A percentile compares a stretch with the other conserved stretches of the same genome.
Conservation (phyloP, 2,329 filamentous ascomycete genomes). For the Aspergillus pseudonomiae region DNA sequence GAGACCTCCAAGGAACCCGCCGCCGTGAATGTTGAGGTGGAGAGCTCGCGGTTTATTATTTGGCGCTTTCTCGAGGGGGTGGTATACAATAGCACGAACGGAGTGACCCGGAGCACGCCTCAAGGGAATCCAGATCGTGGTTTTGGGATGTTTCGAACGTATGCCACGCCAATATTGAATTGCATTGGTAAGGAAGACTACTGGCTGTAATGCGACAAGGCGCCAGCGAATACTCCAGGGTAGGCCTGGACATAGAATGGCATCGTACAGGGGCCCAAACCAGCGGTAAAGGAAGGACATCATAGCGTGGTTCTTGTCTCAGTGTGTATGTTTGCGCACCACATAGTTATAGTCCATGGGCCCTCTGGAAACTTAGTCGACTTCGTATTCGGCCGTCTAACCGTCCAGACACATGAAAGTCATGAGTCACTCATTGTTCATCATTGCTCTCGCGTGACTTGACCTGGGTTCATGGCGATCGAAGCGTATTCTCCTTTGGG, state of each 20-base stretch:
- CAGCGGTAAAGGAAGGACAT: conserved; percentile 6
- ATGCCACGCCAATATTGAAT: conserved; percentile 32
- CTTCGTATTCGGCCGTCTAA: background rate
- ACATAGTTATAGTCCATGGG: background rate
- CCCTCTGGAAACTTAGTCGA: background rate
- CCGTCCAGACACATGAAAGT: too few relatives aligned
- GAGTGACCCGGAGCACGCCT: conserved; percentile 9
- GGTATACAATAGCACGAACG: conserved; percentile 15
- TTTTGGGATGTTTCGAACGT: conserved; percentile 6
- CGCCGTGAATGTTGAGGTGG: conserved; percentile 21
- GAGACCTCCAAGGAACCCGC: conserved; percentile 16
- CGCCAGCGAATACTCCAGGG: conserved; percentile 48
- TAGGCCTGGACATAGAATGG: conserved; percentile 40
- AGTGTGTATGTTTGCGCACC: background rate
- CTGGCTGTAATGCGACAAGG: conserved; percentile 47
- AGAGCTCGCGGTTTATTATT: background rate
- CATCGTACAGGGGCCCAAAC: conserved; percentile 25
- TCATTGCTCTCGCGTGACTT: background rate
- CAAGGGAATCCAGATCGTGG: conserved; percentile 11
- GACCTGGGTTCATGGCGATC: background rate
- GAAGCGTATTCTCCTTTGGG: too few relatives aligned
- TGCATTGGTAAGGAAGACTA: conserved; percentile 42
- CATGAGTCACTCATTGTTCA: too few relatives aligned
- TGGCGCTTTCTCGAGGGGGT: background rate
- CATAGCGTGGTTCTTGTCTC: too few relatives aligned